These are phyloP conservation scores for Plantago ovata DNA, from an alignment of 257 asterid species.

Conservation along the genomic window DNA sequence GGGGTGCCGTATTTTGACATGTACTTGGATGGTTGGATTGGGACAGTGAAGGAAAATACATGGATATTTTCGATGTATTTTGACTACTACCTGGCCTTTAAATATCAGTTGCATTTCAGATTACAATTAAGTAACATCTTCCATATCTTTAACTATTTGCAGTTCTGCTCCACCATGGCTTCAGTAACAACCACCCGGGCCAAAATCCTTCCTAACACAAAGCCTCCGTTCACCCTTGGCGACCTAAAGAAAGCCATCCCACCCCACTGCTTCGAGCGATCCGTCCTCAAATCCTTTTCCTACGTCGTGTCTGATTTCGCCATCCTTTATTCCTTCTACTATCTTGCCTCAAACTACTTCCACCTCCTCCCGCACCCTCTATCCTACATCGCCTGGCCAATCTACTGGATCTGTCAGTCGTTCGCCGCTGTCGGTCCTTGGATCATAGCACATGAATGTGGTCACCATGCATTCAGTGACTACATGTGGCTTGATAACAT, in stretches of 20 bases:
- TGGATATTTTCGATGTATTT: too few relatives aligned
- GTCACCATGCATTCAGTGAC: too few relatives aligned
- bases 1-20: too few relatives aligned
- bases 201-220: constrained; percentile 37
- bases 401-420: constrained; percentile 51
- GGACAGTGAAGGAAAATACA: too few relatives aligned
- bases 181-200: too few relatives aligned
- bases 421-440: constrained; percentile 52
- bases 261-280: constrained; percentile 76
- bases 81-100: too few relatives aligned
- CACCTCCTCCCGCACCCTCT: constrained; percentile 35
- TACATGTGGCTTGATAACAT: constrained; percentile 56
- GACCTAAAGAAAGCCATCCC: constrained; percentile 82
- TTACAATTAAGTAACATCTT: too few relatives aligned
- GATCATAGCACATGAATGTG: too few relatives aligned
- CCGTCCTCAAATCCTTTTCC: constrained; percentile 65
- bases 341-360: constrained; percentile 40
- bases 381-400: constrained; percentile 46
- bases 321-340: constrained; percentile 35
- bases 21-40: too few relatives aligned
- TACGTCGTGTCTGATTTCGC: constrained; percentile 35
- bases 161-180: too few relatives aligned
- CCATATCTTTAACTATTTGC: too few relatives aligned
- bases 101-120: too few relatives aligned
- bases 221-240: constrained; percentile 68